A percentile compares a stretch with the other conserved stretches of the same genome.
These are phyloP conservation scores for Termitomyces sp. DNA, from an alignment of 768 basidiomycete genomes.

Conservation along the genomic window DNA sequence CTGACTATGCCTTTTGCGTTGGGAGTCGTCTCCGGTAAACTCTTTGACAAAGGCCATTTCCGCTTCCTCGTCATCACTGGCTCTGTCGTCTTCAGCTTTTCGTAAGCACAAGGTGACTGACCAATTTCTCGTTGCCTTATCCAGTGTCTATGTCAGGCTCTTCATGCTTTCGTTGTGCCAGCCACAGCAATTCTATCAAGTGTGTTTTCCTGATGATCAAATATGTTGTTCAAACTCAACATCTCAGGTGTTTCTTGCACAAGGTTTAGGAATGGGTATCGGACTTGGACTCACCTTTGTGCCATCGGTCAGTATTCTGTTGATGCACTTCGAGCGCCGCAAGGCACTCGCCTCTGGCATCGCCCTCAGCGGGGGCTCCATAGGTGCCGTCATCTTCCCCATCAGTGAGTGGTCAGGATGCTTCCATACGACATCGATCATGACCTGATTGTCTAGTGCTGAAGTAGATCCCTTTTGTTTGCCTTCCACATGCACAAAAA, in stretches of 20 bases:
- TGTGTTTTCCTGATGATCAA: background rate
- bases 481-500: background rate
- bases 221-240: too few relatives aligned
- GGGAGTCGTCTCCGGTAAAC: constrained; percentile 14
- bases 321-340: constrained; percentile 35
- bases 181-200: constrained; percentile 29
- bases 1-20: constrained; percentile 16
- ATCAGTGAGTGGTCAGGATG: too few relatives aligned
- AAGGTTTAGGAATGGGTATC: constrained; percentile 25
- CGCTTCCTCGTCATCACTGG: constrained; percentile 9
- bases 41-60: too few relatives aligned
- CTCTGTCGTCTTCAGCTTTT: constrained; percentile 13
- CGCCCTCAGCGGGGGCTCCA: background rate
- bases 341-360: too few relatives aligned
- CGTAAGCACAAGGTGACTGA: constrained; percentile 4
- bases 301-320: constrained; percentile 35
- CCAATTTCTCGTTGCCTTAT: background rate
- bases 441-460: constrained; percentile 14
- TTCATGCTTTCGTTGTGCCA: constrained; percentile 34
- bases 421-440: background rate
- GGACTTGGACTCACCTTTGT: constrained; percentile 32
- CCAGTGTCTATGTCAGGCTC: constrained; percentile 4
- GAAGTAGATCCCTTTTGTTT: constrained; percentile 4
- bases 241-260: constrained; percentile 17
- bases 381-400: constrained; percentile 29